Base-by-base conservation (phyloP, 257 asterid species). In the Apocynum venetum region DNA sequence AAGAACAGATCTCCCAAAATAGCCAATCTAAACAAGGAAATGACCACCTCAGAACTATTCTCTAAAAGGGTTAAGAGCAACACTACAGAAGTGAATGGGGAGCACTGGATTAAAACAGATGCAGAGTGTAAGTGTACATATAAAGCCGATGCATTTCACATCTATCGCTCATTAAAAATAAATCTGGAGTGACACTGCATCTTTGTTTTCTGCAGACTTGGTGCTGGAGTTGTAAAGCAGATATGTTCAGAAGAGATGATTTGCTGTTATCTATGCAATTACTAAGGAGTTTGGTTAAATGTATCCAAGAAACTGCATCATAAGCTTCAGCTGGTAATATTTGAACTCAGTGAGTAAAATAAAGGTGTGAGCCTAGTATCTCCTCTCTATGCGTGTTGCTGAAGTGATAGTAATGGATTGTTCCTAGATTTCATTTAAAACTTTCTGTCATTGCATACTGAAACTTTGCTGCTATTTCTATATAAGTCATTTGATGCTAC, bases 101-200 rank as follows among this genome's bases (percentile, higher is more conserved):
- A 83, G 81, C 83, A 76, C 80, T 86, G 89, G 89, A 86, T 83
- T 77, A 81, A 78, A 72, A 79, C 87, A 47, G 87, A 86, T 72
- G 76, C 73, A 35, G 80, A 86, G 49, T 86, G 89, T 86, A 86
- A 86, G 89, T 83, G 72, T 31, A 61, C 31, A 52, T 8, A 25
- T 13, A 25, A 53, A 72, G 17, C 38, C 56, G n/a, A 66, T 20
- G 38, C n/a, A 51, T 74, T 47, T 75, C 14, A 40, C 17, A 40
- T 59, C 25, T 63, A 36, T 10, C 7, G 8, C 35, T 57, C 36
- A 20, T 31, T 73, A 25, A 75, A 57, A 13, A 52, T 14, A 59
- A 35, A 31, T 64, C 60, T 76, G 2, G 8, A 31, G 0, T 35
- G 49, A 67, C 55, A 17, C 56, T 25, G 44, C 53, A 40, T 52